These are phyloP conservation scores for Voacanga thouarsii DNA, from an alignment of 257 asterid genomes.

Conservation along the genomic window DNA sequence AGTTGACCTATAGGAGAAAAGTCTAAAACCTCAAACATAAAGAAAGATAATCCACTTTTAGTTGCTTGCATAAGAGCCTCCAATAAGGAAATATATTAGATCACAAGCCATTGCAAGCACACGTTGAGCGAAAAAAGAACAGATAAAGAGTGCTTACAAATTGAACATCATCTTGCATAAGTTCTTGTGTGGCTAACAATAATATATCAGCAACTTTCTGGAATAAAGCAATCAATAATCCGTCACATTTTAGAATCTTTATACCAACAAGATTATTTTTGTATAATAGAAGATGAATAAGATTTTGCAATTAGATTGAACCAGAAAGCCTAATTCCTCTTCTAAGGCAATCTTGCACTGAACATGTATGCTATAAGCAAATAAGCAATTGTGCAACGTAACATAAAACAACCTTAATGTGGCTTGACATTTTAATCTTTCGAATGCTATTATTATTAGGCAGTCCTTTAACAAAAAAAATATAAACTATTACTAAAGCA, in stretches of 20 bases:
- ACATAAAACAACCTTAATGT: neutral
- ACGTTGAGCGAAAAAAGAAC: neutral
- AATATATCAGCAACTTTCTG: conserved; percentile 95
- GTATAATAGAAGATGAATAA: neutral
- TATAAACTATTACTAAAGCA: neutral
- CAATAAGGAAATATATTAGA: neutral
- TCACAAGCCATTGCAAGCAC: neutral
- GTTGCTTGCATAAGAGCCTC: neutral
- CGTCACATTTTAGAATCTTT: conserved; percentile 13
- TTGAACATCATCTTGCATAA: conserved; percentile 86
- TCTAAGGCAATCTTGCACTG: conserved; percentile 79
- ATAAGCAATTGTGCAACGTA: neutral
- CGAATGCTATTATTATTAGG: no score
- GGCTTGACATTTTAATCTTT: neutral
- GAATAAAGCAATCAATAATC: conserved; percentile 73
- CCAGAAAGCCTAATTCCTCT: conserved; percentile 86
- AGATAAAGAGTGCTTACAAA: conserved; percentile 41
- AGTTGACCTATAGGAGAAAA: neutral
- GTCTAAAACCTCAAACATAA: neutral
- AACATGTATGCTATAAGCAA: conserved; percentile 36
- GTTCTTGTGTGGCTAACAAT: conserved; percentile 79
- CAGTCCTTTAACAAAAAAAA: neutral
- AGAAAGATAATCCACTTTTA: neutral
- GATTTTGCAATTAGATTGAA: conserved; percentile 53
- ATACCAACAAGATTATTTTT: conserved; percentile 10